Percentiles rank a stretch among this genome's conserved stretches.
Conservation (phyloP, 1,284 basidiomycete genomes). For the Rhodotorula sp. region DNA sequence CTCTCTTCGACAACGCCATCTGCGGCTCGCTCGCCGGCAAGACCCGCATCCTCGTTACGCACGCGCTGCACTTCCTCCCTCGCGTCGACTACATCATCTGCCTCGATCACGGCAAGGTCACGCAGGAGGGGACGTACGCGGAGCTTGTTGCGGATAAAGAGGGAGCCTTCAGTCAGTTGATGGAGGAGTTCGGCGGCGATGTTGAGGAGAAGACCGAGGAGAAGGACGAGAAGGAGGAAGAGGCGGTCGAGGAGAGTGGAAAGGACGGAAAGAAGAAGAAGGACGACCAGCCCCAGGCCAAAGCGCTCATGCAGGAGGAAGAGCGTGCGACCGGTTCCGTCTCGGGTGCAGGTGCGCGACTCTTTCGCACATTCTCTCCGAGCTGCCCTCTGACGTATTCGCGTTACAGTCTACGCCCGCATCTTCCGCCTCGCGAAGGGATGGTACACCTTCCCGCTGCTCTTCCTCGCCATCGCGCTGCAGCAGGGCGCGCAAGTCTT, state of each 20-base stretch:
- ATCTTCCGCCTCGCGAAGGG: conserved; percentile 67
- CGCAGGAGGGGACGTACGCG: conserved; percentile 67
- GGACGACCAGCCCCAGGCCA: conserved; percentile 47
- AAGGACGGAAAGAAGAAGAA: conserved; percentile 42
- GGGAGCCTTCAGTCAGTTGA: conserved; percentile 69
- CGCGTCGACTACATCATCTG: conserved; percentile 67
- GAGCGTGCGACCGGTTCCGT: conserved; percentile 41
- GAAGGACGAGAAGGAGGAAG: conserved; percentile 50
- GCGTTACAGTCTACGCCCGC: conserved; percentile 59
- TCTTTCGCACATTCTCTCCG: not conserved
- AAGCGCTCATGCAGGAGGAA: conserved; percentile 58
- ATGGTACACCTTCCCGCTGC: conserved; percentile 58
- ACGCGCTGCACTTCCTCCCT: conserved; percentile 76
- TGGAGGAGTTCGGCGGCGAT: conserved; percentile 63
- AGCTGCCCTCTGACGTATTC: not conserved
- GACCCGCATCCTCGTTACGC: conserved; percentile 79
- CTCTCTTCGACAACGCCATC: conserved; percentile 80
- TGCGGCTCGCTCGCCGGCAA: conserved; percentile 65
- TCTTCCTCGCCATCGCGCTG: conserved; percentile 58
- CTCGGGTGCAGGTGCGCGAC: not conserved
- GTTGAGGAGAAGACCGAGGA: conserved; percentile 54
- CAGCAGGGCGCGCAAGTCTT: conserved; percentile 63
- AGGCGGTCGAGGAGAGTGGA: conserved; percentile 46
- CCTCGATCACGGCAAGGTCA: conserved; percentile 66
- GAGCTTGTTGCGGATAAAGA: conserved; percentile 61